Conservation (phyloP, 805 yeast species). For the Ogataea chonburiensis region DNA sequence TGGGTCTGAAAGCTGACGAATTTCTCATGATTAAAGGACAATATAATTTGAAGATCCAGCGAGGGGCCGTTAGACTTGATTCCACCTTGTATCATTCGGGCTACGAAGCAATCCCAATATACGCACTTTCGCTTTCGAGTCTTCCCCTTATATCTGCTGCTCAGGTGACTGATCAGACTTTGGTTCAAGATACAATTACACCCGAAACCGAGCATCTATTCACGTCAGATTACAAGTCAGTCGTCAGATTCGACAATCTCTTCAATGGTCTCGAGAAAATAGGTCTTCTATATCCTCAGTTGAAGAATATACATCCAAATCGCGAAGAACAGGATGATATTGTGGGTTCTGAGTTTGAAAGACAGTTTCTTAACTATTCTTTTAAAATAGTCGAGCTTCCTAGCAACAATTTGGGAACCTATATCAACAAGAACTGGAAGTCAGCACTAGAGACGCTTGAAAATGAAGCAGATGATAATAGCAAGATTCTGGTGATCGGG, state of each 20-base stretch:
- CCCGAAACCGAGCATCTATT: constrained; percentile 39
- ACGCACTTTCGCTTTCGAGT: constrained; percentile 35
- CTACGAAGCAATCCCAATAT: constrained; percentile 23
- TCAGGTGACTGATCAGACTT: constrained; percentile 35
- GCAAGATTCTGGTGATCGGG: constrained; percentile 47
- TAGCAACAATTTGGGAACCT: constrained; percentile 30
- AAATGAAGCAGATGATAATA: constrained; percentile 8
- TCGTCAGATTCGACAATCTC: constrained; percentile 38
- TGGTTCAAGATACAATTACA: constrained; percentile 31
- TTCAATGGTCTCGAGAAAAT: constrained; percentile 46
- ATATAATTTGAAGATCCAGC: constrained; percentile 40
- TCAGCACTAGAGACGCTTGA: constrained; percentile 16
- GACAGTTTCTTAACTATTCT: constrained; percentile 34
- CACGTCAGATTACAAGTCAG: constrained; percentile 41
- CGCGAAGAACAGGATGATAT: constrained; percentile 14
- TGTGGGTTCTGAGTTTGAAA: constrained; percentile 22
- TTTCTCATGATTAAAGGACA: constrained; percentile 48
- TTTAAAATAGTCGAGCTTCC: constrained; percentile 35
- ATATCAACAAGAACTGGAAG: constrained; percentile 30
- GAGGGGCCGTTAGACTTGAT: constrained; percentile 49
- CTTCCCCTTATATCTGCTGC: constrained; percentile 47
- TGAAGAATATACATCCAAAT: constrained; percentile 41
- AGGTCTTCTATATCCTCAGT: constrained; percentile 42
- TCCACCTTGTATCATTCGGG: constrained; percentile 35
- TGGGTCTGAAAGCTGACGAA: constrained; percentile 46